Evolutionary conservation across 345 rosid genomes (phyloP), one percentile per base, ranked within the genome.

Genomic region (Ceriops decandra): DNA sequence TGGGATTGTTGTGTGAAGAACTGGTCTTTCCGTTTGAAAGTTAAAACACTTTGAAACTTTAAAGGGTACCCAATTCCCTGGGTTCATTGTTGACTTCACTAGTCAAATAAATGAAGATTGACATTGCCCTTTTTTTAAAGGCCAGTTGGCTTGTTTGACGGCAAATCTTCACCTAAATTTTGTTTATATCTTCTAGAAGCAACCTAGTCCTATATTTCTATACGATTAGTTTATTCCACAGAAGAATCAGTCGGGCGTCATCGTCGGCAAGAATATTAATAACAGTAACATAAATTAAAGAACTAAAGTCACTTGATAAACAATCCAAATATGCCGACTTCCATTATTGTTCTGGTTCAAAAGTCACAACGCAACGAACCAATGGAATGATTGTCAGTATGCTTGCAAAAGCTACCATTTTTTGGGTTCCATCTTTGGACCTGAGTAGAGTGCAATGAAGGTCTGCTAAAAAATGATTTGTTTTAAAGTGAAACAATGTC

Each of bases 31-130:
- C 21, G 17, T 60, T 57, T 35, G 56, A 59, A 69, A 36, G 36
- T n/a, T 28, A 21, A 47, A 47, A 31, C 54, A 33, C 20, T 42
- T 47, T 52, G 68, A 32, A n/a, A 21, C 17, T 0, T n/a, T 1
- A 11, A 20, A 66, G n/a, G 77, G 64, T 19, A 56, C 57, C 71
- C 54, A 66, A 13, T 60, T 64, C 11, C 22, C n/a, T 35, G 9
- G 66, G 67, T 33, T 69, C 26, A 19, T 66, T 38, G 19, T 64
- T 36, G 31, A 52, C 35, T 52, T 68, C 49, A 7, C 21, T 1
- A 22, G 77, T 65, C 68, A 64, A 42, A 70, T 56, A 64, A 66
- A 59, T 26, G 72, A 52, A 68, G 59, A 74, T 73, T 64, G 81
- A 75, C 73, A 73, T 24, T 26, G 60, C 57, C 76, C 33, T 24